These are phyloP conservation scores for sunflower (Helianthus annuus) DNA, from an alignment of 129 eudicot species.

Conservation along the genomic window HanXRQr2.0-SUNRISE NC_035438.2:57189045-57189544, in stretches of 20 bases:
- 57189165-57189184: slow-evolving; percentile 46
- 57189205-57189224: slow-evolving; percentile 61
- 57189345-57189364: slow-evolving; percentile 36
- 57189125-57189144: too few species aligned
- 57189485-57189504: background rate
- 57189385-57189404: slow-evolving; percentile 34
- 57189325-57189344: slow-evolving; percentile 55
- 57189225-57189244: slow-evolving; percentile 27
- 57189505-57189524: too few species aligned
- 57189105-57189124: too few species aligned
- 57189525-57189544: too few species aligned
- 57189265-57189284: slow-evolving; percentile 45
- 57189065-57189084: too few species aligned
- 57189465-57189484: slow-evolving; percentile 22
- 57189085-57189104: too few species aligned
- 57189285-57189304: slow-evolving; percentile 34
- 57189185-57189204: slow-evolving; percentile 55
- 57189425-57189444: slow-evolving; percentile 33
- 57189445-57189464: slow-evolving; percentile 12
- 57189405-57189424: slow-evolving; percentile 36
- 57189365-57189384: slow-evolving; percentile 32
- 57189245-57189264: slow-evolving; percentile 33
- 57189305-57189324: slow-evolving; percentile 35
- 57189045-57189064: too few species aligned
- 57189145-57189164: too few species aligned